Evolutionary conservation across 148 eudicot species (phyloP).

Genomic region (Rhododendron simsii): DNA sequence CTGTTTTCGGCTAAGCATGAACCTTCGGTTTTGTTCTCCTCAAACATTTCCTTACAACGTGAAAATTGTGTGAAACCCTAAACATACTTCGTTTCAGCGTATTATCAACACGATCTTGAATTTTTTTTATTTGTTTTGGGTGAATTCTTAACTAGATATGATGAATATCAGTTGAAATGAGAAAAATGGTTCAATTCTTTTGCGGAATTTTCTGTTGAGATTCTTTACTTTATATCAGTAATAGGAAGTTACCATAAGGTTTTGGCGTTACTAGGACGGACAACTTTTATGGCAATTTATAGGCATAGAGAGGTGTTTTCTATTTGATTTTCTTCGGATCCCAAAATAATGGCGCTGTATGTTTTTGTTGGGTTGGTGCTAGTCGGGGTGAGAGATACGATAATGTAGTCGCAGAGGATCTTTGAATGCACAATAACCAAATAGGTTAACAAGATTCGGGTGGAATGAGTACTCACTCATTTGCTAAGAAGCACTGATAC

Average conservation of each 20-base stretch:
- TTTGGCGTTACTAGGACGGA: not conserved
- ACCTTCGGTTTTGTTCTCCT: not conserved
- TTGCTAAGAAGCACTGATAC: too few species aligned
- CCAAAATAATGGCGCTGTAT: not conserved
- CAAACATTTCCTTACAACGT: not conserved
- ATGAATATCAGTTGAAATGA: not conserved
- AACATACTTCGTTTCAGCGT: not conserved
- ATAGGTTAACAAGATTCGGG: not conserved
- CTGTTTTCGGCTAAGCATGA: not conserved
- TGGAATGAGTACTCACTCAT: not conserved
- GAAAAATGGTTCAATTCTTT: not conserved
- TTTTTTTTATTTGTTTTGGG: not conserved
- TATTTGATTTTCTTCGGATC: not conserved
- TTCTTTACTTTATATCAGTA: not conserved
- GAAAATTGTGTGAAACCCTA: not conserved
- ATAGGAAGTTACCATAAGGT: not conserved
- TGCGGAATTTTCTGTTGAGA: not conserved
- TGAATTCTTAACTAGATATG: not conserved
- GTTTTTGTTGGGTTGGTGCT: not conserved
- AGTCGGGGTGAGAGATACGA: not conserved
- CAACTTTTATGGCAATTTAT: not conserved
- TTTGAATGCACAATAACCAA: not conserved
- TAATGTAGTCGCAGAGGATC: not conserved
- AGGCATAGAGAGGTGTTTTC: not conserved
- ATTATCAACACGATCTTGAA: not conserved